phyloP scores from a whole-genome alignment of 2,329 filamentous ascomycete species.

The Cylindrodendrum hubeiense region DNA sequence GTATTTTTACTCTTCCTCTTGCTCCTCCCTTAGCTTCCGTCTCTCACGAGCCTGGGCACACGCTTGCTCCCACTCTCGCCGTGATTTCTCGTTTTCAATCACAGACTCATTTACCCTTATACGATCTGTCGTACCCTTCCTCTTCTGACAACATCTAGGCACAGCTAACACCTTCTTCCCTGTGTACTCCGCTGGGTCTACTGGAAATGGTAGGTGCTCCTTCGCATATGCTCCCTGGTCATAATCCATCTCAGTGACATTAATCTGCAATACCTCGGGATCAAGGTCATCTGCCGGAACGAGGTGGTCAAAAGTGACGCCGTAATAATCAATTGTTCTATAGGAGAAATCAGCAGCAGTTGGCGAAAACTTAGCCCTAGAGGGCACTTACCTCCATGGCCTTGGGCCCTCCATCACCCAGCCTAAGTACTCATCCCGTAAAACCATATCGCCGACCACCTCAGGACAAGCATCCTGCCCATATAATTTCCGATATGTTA shows the following conservation, averaged over 20 bases:
- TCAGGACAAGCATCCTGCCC: conserved; percentile 9
- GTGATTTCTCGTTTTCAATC: background rate
- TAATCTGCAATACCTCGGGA: conserved; percentile 57
- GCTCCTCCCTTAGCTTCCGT: too few species aligned
- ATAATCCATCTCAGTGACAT: conserved; percentile 55
- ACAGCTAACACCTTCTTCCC: conserved; percentile 56
- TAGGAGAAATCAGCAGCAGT: background rate
- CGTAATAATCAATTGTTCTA: conserved; percentile 50
- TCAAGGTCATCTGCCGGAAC: conserved; percentile 48
- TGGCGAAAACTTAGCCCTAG: background rate
- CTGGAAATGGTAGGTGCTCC: conserved; percentile 46
- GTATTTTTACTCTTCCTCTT: too few species aligned
- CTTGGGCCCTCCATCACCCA: conserved; percentile 13
- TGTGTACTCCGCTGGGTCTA: conserved; percentile 52
- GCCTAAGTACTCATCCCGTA: conserved; percentile 38
- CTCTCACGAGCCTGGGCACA: too few species aligned
- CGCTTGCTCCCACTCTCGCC: too few species aligned
- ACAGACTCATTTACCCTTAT: conserved; percentile 4
- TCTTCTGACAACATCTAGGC: conserved; percentile 52
- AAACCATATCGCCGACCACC: conserved; percentile 19
- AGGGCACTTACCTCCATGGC: background rate
- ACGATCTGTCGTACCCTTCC: conserved; percentile 15
- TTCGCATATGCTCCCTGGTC: conserved; percentile 50
- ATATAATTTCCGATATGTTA: conserved; percentile 28
- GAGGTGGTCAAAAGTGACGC: conserved; percentile 56